Conservation (phyloP, 768 basidiomycete genomes). For the Agrocybe praecox region DNA sequence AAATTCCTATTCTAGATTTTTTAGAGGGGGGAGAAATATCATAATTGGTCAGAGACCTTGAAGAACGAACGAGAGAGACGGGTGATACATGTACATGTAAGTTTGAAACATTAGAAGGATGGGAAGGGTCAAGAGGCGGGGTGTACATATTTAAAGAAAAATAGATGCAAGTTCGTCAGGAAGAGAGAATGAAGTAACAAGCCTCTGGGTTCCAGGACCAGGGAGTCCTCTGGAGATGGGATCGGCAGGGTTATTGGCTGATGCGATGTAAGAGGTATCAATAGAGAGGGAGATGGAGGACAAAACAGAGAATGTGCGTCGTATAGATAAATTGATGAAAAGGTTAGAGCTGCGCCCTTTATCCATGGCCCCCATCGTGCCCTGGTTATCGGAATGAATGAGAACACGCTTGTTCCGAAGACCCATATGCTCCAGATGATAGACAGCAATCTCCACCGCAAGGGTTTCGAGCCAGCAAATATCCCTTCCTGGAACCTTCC, state of each 20-base stretch:
- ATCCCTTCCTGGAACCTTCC: slow-evolving; percentile 16
- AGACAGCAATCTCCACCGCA: slow-evolving; percentile 25
- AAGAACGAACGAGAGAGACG: too few species aligned
- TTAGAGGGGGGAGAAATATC: too few species aligned
- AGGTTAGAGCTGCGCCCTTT: slow-evolving; percentile 18
- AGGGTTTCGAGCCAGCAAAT: slow-evolving; percentile 29
- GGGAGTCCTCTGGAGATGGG: slow-evolving; percentile 8
- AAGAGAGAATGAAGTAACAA: background rate
- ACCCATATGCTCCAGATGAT: background rate
- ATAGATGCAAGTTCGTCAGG: background rate
- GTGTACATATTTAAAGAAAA: background rate
- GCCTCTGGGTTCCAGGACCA: background rate
- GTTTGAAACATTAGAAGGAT: background rate
- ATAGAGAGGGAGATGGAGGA: background rate
- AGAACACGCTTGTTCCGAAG: slow-evolving; percentile 17
- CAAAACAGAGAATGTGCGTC: background rate
- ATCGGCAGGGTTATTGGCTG: slow-evolving; percentile 11
- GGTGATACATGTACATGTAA: too few species aligned
- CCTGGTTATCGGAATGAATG: slow-evolving; percentile 36
- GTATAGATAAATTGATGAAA: slow-evolving; percentile 14
- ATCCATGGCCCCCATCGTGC: slow-evolving; percentile 29
- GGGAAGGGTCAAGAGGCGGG: background rate
- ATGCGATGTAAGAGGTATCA: slow-evolving; percentile 6
- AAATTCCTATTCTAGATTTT: too few species aligned
- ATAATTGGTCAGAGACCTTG: too few species aligned